Conservation (phyloP, 768 basidiomycete species). For the Paxillus ammoniavirescens region DNA sequence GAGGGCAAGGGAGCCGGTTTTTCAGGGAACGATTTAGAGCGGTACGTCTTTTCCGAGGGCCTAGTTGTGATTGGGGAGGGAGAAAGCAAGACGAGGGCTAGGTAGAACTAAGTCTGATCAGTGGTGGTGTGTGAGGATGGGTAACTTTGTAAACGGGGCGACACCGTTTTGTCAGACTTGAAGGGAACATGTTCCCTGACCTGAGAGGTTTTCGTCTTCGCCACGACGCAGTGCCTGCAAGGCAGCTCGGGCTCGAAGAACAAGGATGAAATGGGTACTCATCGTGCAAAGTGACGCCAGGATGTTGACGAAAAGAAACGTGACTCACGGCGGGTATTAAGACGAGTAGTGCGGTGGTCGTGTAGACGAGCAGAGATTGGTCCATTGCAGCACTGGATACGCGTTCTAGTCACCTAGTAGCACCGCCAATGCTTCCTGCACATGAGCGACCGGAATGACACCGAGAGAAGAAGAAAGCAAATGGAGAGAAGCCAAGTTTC, state of each 20-base stretch:
- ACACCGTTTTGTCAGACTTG: slow-evolving; percentile 31
- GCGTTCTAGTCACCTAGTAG: not conserved
- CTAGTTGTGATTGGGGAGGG: slow-evolving; percentile 62
- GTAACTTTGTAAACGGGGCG: not conserved
- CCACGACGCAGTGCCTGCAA: slow-evolving; percentile 49
- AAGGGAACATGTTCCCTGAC: slow-evolving; percentile 43
- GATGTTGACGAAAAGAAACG: not conserved
- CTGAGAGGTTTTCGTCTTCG: slow-evolving; percentile 59
- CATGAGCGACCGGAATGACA: slow-evolving; percentile 2
- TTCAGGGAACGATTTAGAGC: slow-evolving; percentile 50
- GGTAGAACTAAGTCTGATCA: slow-evolving; percentile 54
- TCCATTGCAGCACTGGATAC: slow-evolving; percentile 19
- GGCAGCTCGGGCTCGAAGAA: slow-evolving; percentile 80
- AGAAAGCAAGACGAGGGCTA: slow-evolving; percentile 70
- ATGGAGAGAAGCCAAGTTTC: no score
- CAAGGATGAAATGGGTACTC: slow-evolving; percentile 82
- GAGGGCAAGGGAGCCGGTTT: slow-evolving; percentile 55
- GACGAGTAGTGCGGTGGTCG: slow-evolving; percentile 19
- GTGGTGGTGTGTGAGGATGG: not conserved
- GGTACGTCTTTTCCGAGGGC: slow-evolving; percentile 69
- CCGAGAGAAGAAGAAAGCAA: not conserved
- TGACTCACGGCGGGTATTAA: slow-evolving; percentile 29
- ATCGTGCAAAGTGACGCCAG: slow-evolving; percentile 39
- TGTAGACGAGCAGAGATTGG: slow-evolving; percentile 20
- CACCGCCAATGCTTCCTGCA: not conserved